phyloP scores from a whole-genome alignment of 2,329 filamentous ascomycete genomes.

The Diaporthe citriasiana region DNA sequence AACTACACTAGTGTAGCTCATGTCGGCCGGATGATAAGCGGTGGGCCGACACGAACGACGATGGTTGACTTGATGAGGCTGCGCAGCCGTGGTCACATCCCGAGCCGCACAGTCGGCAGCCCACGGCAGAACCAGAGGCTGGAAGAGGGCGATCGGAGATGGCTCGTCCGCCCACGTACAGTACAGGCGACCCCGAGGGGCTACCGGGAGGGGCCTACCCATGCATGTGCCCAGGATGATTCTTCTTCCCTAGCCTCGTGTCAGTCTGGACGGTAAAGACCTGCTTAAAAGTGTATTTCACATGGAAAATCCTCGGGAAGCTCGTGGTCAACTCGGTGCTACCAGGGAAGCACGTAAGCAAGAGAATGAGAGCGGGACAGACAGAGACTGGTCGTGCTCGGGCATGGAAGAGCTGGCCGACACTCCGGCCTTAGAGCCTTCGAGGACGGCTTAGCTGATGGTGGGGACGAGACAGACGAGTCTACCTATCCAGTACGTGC shows the following conservation, averaged over 20 bases:
- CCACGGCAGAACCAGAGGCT: not conserved
- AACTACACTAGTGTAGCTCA: not conserved
- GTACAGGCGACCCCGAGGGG: not conserved
- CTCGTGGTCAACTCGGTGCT: not conserved
- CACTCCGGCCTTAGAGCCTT: conserved; percentile 2
- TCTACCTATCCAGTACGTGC: not conserved
- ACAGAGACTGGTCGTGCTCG: not conserved
- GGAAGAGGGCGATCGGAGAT: conserved; percentile 2
- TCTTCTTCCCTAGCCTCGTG: not conserved
- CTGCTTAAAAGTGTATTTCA: not conserved
- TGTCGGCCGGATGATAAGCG: not conserved
- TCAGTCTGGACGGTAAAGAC: not conserved
- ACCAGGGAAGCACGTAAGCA: not conserved
- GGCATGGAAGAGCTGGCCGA: conserved; percentile 15
- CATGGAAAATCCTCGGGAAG: conserved; percentile 16
- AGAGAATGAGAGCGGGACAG: not conserved
- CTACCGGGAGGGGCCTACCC: not conserved
- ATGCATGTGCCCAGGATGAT: conserved; percentile 5
- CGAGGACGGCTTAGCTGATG: not conserved
- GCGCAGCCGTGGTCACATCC: conserved; percentile 23
- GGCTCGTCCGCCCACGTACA: conserved; percentile 16
- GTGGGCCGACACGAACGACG: not conserved
- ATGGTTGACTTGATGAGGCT: not conserved
- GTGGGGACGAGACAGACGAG: not conserved
- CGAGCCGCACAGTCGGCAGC: conserved; percentile 16